Conservation (phyloP, 2,329 filamentous ascomycete species). For the Trichoderma sp. region DNA sequence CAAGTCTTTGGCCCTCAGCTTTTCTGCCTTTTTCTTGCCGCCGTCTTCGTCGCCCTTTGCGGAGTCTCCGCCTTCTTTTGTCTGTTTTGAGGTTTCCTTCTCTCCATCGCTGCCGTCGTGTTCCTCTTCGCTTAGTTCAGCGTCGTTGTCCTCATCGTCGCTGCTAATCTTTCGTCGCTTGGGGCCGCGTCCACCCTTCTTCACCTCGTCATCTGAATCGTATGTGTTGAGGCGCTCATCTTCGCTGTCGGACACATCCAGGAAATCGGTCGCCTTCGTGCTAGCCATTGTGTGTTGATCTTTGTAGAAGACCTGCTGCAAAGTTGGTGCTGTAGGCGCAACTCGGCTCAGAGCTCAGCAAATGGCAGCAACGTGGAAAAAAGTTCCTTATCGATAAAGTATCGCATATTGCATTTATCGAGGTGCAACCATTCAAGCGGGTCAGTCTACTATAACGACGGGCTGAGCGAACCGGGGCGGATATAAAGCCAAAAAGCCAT, state of each 20-base stretch:
- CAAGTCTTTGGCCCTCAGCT: conserved; percentile 42
- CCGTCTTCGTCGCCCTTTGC: conserved; percentile 31
- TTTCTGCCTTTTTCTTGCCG: conserved; percentile 32
- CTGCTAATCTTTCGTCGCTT: conserved; percentile 66
- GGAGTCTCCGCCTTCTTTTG: conserved; percentile 33
- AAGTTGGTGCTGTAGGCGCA: not conserved
- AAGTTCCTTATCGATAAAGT: conserved; percentile 30
- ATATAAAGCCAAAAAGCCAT: too few species aligned
- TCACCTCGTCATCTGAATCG: conserved; percentile 69
- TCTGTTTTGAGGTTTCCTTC: conserved; percentile 32
- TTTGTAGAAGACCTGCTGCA: not conserved
- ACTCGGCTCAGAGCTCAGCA: not conserved
- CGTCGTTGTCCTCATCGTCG: conserved; percentile 41
- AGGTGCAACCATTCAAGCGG: not conserved
- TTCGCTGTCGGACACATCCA: conserved; percentile 62
- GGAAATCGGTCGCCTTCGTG: conserved; percentile 72
- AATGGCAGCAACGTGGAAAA: conserved; percentile 29
- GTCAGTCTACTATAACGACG: not conserved
- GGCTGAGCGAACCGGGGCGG: not conserved
- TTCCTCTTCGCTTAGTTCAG: conserved; percentile 40
- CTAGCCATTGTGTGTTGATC: conserved; percentile 56
- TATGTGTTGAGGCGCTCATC: conserved; percentile 62
- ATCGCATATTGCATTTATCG: conserved; percentile 19
- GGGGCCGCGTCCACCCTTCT: conserved; percentile 61
- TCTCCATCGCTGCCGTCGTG: conserved; percentile 39